phyloP scores from a whole-genome alignment of 2,329 filamentous ascomycete genomes.

The Cadophora gregata region DNA sequence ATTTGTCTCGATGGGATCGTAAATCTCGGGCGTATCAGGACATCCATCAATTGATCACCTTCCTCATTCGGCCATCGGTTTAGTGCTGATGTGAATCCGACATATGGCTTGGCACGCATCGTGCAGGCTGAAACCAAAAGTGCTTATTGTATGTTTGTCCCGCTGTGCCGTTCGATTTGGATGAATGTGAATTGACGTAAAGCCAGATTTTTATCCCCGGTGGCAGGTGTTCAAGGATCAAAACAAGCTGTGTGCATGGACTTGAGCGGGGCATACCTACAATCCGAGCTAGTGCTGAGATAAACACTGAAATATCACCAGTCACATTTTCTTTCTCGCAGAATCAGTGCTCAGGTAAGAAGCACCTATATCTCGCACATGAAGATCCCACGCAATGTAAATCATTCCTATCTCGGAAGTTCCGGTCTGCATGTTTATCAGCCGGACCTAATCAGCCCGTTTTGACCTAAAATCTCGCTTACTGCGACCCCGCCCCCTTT shows the following conservation, averaged over 20 bases:
- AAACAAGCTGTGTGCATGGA: neutral
- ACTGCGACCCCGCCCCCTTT: neutral
- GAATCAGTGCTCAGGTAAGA: neutral
- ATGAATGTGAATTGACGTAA: neutral
- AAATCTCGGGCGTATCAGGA: neutral
- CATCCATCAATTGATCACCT: neutral
- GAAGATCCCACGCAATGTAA: neutral
- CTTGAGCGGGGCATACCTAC: neutral
- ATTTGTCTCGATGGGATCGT: neutral
- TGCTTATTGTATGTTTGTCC: neutral
- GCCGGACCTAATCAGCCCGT: neutral
- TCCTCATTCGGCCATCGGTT: neutral
- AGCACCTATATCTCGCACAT: neutral
- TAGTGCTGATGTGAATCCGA: neutral
- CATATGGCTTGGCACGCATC: neutral
- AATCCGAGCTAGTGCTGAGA: neutral
- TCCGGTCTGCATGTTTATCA: neutral
- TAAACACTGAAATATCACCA: neutral
- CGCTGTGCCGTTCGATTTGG: neutral
- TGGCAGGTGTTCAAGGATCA: neutral
- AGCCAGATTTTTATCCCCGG: neutral
- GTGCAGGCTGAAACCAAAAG: neutral
- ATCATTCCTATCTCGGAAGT: neutral
- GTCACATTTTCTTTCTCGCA: neutral
- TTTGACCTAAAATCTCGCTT: neutral